Conservation (phyloP, 495 filamentous ascomycete genomes). For the Polyplosphaeria fusca region DNA sequence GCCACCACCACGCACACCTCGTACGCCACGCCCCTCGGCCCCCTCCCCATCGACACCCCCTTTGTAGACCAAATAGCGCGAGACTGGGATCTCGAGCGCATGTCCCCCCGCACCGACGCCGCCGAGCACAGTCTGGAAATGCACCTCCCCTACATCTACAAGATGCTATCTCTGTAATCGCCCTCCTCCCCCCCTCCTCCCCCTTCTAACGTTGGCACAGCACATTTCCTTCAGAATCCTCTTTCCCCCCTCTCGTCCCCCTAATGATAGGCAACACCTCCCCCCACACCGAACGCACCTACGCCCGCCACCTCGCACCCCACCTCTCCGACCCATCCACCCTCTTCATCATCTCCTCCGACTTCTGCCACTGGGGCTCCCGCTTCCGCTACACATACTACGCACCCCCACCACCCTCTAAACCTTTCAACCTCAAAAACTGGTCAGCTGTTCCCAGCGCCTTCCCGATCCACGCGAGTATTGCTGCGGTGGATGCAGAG, state of each 20-base stretch:
- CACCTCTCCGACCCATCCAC: conserved; percentile 75
- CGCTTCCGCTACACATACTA: conserved; percentile 88
- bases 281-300: conserved; percentile 60
- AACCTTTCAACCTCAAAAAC: conserved; percentile 30
- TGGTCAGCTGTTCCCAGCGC: conserved; percentile 40
- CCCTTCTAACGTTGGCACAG: neutral
- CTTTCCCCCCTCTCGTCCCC: conserved; percentile 75
- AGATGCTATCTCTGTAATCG: conserved; percentile 61
- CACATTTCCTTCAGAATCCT: conserved; percentile 37
- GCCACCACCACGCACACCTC: conserved; percentile 70
- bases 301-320: conserved; percentile 69
- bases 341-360: conserved; percentile 83
- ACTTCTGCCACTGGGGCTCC: conserved; percentile 95
- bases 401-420: conserved; percentile 44
- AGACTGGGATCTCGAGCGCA: conserved; percentile 69
- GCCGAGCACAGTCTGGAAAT: conserved; percentile 95
- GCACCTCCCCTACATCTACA: conserved; percentile 93
- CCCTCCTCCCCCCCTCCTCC: neutral
- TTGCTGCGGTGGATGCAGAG: conserved; percentile 71
- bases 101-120: conserved; percentile 67
- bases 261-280: conserved; percentile 83
- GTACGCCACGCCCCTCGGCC: conserved; percentile 83
- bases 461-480: conserved; percentile 78
- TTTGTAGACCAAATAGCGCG: conserved; percentile 61
- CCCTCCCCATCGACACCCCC: conserved; percentile 67